These are phyloP conservation scores for Penicillium atrosanguineum DNA, from an alignment of 495 filamentous ascomycete genomes.

Conservation along the genomic window DNA sequence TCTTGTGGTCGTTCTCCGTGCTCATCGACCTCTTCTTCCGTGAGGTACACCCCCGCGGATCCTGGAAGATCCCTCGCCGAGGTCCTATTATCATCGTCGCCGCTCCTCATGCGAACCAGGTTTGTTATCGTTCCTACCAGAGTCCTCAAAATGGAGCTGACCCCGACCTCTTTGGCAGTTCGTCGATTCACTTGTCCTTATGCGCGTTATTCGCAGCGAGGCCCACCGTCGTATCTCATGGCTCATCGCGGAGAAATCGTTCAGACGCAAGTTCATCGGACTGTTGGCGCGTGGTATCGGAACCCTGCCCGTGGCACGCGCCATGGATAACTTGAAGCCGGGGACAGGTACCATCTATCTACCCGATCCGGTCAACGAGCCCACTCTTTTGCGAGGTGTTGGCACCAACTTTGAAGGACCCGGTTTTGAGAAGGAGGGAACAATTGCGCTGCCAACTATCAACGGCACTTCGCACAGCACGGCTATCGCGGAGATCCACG, in stretches of 20 bases:
- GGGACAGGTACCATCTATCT: conserved; percentile 82
- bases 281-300: conserved; percentile 74
- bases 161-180: conserved; percentile 54
- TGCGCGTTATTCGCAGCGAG: conserved; percentile 82
- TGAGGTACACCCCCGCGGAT: conserved; percentile 90
- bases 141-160: conserved; percentile 1
- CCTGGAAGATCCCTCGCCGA: conserved; percentile 84
- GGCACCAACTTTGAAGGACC: conserved; percentile 81
- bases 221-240: conserved; percentile 85
- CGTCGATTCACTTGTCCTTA: conserved; percentile 90
- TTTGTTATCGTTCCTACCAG: conserved; percentile 30
- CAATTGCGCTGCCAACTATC: conserved; percentile 79
- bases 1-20: conserved; percentile 80
- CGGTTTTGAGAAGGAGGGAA: conserved; percentile 72
- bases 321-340: conserved; percentile 82
- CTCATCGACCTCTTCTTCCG: conserved; percentile 95
- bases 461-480: conserved; percentile 75
- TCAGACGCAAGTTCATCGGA: conserved; percentile 83
- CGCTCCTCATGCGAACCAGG: conserved; percentile 98
- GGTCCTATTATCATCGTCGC: conserved; percentile 95
- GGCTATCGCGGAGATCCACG: conserved; percentile 74
- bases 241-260: conserved; percentile 92
- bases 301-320: conserved; percentile 82
- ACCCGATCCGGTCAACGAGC: conserved; percentile 81
- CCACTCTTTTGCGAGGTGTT: conserved; percentile 77